Evolutionary conservation across 192 early-diverging fungal species (phyloP).

Genomic region (Gonapodya prolifera): DNA sequence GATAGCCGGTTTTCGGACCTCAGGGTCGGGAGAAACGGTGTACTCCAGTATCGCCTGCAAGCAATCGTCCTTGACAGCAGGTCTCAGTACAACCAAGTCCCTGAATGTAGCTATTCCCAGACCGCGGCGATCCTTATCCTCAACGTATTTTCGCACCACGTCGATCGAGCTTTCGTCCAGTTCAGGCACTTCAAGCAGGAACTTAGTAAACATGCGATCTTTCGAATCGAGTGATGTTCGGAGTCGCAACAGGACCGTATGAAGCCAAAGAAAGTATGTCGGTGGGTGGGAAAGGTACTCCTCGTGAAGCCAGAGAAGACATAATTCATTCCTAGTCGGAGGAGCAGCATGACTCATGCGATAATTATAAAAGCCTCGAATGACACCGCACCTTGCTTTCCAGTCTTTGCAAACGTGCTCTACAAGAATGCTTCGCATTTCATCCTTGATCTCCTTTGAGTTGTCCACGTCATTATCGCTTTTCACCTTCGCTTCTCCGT

Average conservation of each 20-base stretch:
- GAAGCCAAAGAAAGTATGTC: background rate
- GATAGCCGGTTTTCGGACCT: constrained; percentile 45
- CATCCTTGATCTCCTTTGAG: background rate
- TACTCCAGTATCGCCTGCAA: constrained; percentile 41
- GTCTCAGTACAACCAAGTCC: constrained; percentile 40
- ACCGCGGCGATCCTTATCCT: constrained; percentile 43
- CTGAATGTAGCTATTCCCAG: constrained; percentile 45
- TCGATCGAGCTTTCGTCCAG: constrained; percentile 44
- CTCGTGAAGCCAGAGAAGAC: background rate
- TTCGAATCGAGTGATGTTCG: constrained; percentile 33
- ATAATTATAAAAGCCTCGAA: background rate
- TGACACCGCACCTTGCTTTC: background rate
- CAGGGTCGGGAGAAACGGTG: constrained; percentile 27
- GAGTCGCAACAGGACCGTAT: background rate
- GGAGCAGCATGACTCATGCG: background rate
- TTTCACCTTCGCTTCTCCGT: background rate
- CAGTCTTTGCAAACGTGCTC: background rate
- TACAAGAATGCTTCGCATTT: background rate
- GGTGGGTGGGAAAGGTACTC: background rate
- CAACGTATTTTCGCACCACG: constrained; percentile 48
- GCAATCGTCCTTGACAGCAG: constrained; percentile 36
- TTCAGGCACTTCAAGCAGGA: constrained; percentile 67
- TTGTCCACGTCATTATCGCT: background rate
- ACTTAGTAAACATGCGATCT: constrained; percentile 56
- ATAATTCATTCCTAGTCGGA: background rate